phyloP scores from a whole-genome alignment of 257 asterid genomes.

The Nicotiana paniculata region DNA sequence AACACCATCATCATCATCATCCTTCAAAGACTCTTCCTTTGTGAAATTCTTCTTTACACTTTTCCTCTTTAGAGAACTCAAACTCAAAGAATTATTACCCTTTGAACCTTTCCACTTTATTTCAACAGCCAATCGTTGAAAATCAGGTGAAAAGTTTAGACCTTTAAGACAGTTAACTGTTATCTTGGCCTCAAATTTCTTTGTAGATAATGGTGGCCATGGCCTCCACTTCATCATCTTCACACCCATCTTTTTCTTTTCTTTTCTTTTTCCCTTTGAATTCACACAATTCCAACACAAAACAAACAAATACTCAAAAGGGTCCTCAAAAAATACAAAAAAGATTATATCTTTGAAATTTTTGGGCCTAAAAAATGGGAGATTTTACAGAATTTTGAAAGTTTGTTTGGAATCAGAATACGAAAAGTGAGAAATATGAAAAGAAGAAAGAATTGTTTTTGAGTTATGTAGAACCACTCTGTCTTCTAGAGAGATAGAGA shows the following conservation, averaged over 20 bases:
- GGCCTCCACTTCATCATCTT: slow-evolving; percentile 83
- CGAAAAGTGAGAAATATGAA: no score
- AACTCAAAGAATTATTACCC: slow-evolving; percentile 26
- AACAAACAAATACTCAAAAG: background rate
- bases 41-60: slow-evolving; percentile 49
- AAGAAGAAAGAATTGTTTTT: background rate
- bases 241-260: slow-evolving; percentile 45
- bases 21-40: slow-evolving; percentile 31
- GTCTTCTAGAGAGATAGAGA: background rate
- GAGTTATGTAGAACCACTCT: background rate
- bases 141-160: slow-evolving; percentile 14
- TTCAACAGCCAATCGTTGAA: slow-evolving; percentile 41
- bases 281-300: background rate
- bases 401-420: background rate
- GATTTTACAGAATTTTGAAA: background rate
- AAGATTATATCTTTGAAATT: background rate
- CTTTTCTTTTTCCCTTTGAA: background rate
- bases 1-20: slow-evolving; percentile 22
- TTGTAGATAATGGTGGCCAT: slow-evolving; percentile 49
- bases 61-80: slow-evolving; percentile 36
- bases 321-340: background rate
- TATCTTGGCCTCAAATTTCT: slow-evolving; percentile 56
- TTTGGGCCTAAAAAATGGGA: background rate
- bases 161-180: slow-evolving; percentile 33
- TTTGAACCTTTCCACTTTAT: slow-evolving; percentile 66